Base-by-base conservation (phyloP, 345 rosid genomes). In the Conringia planisiliqua region DNA sequence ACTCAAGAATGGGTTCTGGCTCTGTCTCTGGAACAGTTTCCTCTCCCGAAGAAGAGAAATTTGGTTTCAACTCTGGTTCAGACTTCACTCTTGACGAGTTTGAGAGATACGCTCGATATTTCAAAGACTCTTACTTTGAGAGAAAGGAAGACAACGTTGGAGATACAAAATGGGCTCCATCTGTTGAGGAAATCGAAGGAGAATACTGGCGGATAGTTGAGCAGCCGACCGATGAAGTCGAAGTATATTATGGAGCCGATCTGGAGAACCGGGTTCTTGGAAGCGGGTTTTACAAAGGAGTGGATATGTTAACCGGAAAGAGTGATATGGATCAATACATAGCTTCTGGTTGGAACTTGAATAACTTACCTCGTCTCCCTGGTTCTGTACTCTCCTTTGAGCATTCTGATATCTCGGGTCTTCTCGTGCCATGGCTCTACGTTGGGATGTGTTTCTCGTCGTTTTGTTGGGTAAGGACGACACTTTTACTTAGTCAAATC, bases 171-270 rank as follows among this genome's bases (percentile, higher is more conserved):
- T 62, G 76, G 72, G 73, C 79, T 58, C 93, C 90, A 9, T 82
- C 92, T 30, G 72, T 86, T 16, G 86, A 86, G 51, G 85, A 87
- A 10, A 83, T 91, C 46, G 97, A 91, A 84, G 93, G 92, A 42
- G 98, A 94, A 76, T 91, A 86, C 70, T 91, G 98, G 98, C 84
- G 98, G 66, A 86, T 94, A 61, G 78, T 91, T 42, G 98, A 94
- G 86, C 78, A 80, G 50, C 82, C 96, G 17, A 90, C 88, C 0
- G 90, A 87, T 40, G 95, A 91, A 66, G 95, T 94, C 33, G 88
- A 87, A 91, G 78, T 94, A 10, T 89, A 83, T 61, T 94, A 94
- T 79, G 97, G 99, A 54, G 92, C 97, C 40, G 97, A 91, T 63
- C 63, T 94, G 81, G 97, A 91, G 81, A 90, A 89, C 12, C 81